Evolutionary conservation across 441 rosid species (phyloP).

Genomic region (Aleurites moluccanus): DNA sequence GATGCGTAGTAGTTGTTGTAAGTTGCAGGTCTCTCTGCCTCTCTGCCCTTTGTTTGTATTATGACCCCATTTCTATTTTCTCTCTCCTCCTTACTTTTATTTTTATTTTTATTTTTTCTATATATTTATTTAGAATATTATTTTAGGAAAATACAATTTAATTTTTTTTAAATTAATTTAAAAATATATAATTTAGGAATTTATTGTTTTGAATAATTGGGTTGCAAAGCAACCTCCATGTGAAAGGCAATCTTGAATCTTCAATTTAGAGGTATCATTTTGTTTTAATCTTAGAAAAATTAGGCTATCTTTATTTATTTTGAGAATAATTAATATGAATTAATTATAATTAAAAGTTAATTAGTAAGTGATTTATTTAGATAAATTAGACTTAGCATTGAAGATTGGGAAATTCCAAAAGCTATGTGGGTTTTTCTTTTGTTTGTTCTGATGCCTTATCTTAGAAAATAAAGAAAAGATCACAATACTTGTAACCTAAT

Average conservation of each 20-base stretch:
- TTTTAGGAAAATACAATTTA: too few species aligned
- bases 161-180: too few species aligned
- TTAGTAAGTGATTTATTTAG: neutral
- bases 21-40: neutral
- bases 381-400: slow-evolving; percentile 15
- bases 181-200: neutral
- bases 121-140: neutral
- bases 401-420: slow-evolving; percentile 25
- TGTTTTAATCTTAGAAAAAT: too few species aligned
- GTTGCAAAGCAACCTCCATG: neutral
- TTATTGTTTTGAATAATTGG: neutral
- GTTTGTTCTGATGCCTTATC: slow-evolving; percentile 26
- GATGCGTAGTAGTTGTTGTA: slow-evolving; percentile 8
- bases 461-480: slow-evolving; percentile 36
- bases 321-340: too few species aligned
- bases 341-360: neutral
- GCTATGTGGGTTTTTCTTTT: neutral
- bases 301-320: too few species aligned
- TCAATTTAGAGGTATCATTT: too few species aligned
- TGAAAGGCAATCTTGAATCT: neutral
- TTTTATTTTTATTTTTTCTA: neutral
- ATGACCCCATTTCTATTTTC: slow-evolving; percentile 21
- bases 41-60: slow-evolving; percentile 29
- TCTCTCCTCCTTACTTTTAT: slow-evolving; percentile 19
- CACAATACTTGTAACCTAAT: slow-evolving; percentile 33